Conservation (phyloP, 2,329 filamentous ascomycete species). For the Ceratocystiopsis sp. region DNA sequence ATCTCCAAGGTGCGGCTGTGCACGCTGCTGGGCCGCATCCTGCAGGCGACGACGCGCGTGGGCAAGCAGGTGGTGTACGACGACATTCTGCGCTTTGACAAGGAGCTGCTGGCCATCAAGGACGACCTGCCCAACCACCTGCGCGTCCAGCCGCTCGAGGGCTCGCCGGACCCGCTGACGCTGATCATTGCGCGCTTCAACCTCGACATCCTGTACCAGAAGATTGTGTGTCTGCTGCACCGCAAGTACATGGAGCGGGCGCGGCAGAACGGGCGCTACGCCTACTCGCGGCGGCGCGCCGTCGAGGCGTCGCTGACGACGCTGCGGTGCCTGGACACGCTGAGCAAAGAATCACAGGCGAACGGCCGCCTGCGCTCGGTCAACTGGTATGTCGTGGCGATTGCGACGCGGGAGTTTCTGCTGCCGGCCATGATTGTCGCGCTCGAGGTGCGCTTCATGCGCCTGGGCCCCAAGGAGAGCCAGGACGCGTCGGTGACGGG, state of each 20-base stretch:
- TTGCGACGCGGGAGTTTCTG: constrained; percentile 72
- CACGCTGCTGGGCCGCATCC: constrained; percentile 52
- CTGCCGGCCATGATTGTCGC: constrained; percentile 72
- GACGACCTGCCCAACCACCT: constrained; percentile 65
- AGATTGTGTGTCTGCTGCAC: constrained; percentile 78
- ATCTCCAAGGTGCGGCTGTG: constrained; percentile 55
- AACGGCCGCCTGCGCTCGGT: constrained; percentile 55
- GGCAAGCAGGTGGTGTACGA: constrained; percentile 42
- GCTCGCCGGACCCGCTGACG: constrained; percentile 63
- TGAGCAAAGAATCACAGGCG: constrained; percentile 58
- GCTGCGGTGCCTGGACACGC: constrained; percentile 56
- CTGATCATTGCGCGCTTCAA: constrained; percentile 75
- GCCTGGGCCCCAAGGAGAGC: constrained; percentile 26
- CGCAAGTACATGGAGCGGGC: constrained; percentile 71
- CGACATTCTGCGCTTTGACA: constrained; percentile 45
- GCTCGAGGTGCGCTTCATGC: constrained; percentile 63
- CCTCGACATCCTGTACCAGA: constrained; percentile 72
- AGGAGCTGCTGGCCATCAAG: constrained; percentile 41
- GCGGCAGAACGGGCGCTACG: constrained; percentile 62
- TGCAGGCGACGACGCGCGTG: constrained; percentile 44
- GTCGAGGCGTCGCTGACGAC: constrained; percentile 77
- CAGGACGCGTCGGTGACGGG: constrained; percentile 21
- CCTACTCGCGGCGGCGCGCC: constrained; percentile 66
- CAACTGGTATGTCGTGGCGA: constrained; percentile 62
- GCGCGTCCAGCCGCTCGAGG: constrained; percentile 56